These are phyloP conservation scores for Cladosporium austrohemisphaericum DNA, from an alignment of 2,329 filamentous ascomycete genomes.

Conservation along the genomic window DNA sequence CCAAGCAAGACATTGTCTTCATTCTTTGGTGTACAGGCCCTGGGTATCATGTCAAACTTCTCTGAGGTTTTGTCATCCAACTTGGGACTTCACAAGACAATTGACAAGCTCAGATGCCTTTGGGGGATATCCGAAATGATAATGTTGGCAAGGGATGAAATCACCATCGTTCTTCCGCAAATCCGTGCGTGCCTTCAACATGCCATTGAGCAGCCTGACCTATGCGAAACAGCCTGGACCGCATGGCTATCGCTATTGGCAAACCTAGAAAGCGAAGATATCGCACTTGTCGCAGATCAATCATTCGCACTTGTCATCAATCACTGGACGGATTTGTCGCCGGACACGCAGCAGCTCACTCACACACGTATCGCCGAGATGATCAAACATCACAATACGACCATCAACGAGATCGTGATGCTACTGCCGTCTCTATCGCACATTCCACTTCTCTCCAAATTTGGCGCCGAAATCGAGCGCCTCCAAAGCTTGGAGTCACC, in stretches of 20 bases:
- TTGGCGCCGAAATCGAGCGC: slow-evolving; percentile 62
- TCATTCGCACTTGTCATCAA: slow-evolving; percentile 83
- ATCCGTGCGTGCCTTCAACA: slow-evolving; percentile 91
- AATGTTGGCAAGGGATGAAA: slow-evolving; percentile 65
- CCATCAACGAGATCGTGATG: slow-evolving; percentile 64
- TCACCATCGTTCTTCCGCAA: slow-evolving; percentile 79
- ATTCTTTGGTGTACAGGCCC: slow-evolving; percentile 78
- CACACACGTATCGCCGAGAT: slow-evolving; percentile 62
- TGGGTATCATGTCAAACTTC: slow-evolving; percentile 81
- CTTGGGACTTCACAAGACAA: slow-evolving; percentile 17
- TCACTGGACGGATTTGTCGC: slow-evolving; percentile 69
- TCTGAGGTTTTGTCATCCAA: slow-evolving; percentile 71
- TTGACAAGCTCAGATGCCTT: slow-evolving; percentile 73
- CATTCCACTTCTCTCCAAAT: slow-evolving; percentile 64
- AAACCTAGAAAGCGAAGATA: slow-evolving; percentile 71
- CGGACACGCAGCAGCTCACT: slow-evolving; percentile 56
- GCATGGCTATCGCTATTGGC: slow-evolving; percentile 80
- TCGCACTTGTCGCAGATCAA: slow-evolving; percentile 76
- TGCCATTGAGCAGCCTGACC: slow-evolving; percentile 67
- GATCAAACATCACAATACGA: slow-evolving; percentile 57
- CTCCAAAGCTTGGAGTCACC: slow-evolving; percentile 64
- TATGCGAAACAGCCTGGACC: slow-evolving; percentile 75
- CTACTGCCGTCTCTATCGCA: slow-evolving; percentile 73
- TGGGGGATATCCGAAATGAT: slow-evolving; percentile 87
- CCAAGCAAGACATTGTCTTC: slow-evolving; percentile 59